Evolutionary conservation across 2,329 filamentous ascomycete species (phyloP).

Genomic region (Amauroascus niger): DNA sequence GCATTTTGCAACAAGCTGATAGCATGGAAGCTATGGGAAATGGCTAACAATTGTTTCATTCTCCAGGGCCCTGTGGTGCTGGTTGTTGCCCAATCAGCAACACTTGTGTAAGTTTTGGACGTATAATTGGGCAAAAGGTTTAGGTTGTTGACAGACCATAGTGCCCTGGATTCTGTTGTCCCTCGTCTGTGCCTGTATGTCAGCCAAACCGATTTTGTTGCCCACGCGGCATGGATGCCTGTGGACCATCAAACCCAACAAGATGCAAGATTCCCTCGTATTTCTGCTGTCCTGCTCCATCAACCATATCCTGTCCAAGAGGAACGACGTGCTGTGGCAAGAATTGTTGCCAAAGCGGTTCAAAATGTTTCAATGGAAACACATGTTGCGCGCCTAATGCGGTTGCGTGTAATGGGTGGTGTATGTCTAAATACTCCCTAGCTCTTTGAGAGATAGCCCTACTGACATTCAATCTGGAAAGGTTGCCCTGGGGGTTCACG

Average conservation of each 20-base stretch:
- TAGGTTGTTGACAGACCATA: not conserved
- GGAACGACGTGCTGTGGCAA: conserved; percentile 2
- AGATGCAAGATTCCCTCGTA: not conserved
- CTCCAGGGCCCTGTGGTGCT: not conserved
- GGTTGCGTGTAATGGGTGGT: conserved; percentile 7
- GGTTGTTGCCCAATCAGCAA: not conserved
- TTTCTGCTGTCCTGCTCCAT: not conserved
- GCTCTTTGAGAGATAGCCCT: not conserved
- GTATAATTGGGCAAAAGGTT: not conserved
- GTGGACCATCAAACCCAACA: conserved; percentile 1
- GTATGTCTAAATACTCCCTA: not conserved
- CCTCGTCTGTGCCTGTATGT: not conserved
- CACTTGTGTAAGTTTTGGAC: not conserved
- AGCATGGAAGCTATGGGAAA: not conserved
- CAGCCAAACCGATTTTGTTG: conserved; percentile 4
- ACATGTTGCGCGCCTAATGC: not conserved
- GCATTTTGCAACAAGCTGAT: too few species aligned
- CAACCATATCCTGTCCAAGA: not conserved
- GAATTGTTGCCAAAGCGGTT: not conserved
- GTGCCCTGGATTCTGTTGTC: not conserved
- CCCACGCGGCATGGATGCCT: not conserved
- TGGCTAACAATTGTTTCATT: not conserved
- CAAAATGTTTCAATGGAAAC: conserved; percentile 2
- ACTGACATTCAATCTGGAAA: not conserved
- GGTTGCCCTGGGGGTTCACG: not conserved